These are phyloP conservation scores for Polyporus tsugae DNA, from an alignment of 1,284 basidiomycete species.

Conservation along the genomic window DNA sequence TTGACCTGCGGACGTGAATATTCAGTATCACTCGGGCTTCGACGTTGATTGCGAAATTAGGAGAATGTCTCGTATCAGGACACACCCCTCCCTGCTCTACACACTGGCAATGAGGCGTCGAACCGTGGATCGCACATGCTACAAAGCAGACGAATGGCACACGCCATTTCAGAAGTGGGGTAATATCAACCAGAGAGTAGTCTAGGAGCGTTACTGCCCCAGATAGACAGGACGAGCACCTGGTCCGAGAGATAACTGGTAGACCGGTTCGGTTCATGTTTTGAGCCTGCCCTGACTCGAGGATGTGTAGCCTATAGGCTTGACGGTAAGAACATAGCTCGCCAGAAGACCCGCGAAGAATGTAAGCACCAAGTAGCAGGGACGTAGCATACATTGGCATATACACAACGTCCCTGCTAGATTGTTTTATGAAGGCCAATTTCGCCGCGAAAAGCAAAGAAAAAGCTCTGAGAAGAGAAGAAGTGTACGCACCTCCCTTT, in stretches of 20 bases:
- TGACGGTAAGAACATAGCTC: background rate
- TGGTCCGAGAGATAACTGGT: background rate
- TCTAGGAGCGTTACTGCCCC: background rate
- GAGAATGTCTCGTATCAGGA: background rate
- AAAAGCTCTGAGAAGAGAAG: background rate
- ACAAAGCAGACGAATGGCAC: background rate
- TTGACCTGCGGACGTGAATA: constrained; percentile 58
- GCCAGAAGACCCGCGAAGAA: background rate
- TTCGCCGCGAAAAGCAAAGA: background rate
- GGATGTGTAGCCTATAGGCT: background rate
- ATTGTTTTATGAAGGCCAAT: background rate
- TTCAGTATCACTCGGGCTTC: background rate
- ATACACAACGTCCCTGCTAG: background rate
- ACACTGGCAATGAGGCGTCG: background rate
- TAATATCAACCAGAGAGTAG: background rate
- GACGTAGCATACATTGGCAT: background rate
- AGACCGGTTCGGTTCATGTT: background rate
- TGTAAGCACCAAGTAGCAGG: background rate
- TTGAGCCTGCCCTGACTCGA: too few relatives aligned
- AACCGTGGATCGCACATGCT: background rate
- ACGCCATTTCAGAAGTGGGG: background rate
- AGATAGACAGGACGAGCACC: background rate
- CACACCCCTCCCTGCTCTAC: background rate
- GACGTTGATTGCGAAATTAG: background rate
- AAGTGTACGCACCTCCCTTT: constrained; percentile 68